Conservation (phyloP, 208 protist species). For the Leishmania guyanensis region DNA sequence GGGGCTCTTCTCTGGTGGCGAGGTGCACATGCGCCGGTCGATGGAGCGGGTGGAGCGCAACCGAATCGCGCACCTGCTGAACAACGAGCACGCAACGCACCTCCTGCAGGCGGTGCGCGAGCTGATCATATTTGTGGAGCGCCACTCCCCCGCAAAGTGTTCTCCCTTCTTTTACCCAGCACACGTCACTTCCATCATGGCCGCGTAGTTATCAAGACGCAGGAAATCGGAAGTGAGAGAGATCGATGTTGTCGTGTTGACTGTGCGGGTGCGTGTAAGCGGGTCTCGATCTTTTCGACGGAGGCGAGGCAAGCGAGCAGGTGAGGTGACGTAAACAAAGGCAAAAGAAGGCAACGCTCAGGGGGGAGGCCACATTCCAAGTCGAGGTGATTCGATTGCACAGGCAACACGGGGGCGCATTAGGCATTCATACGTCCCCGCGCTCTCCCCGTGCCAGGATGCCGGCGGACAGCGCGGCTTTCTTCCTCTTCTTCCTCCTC, state of each 20-base stretch:
- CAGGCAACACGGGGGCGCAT: neutral
- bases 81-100: constrained; percentile 80
- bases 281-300: neutral
- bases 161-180: neutral
- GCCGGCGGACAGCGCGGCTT: neutral
- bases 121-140: constrained; percentile 54
- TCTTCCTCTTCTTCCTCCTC: neutral
- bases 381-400: neutral
- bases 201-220: neutral
- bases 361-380: neutral
- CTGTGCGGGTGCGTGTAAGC: neutral
- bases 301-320: neutral
- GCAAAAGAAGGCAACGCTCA: neutral
- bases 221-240: neutral
- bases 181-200: neutral
- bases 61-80: constrained; percentile 72
- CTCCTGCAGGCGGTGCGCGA: constrained; percentile 70
- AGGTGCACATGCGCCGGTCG: constrained; percentile 89
- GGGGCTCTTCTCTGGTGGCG: constrained; percentile 80
- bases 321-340: neutral
- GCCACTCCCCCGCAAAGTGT: neutral
- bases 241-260: neutral
- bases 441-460: neutral
- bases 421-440: neutral
- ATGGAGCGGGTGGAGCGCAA: constrained; percentile 84